Percentiles rank a stretch among this genome's conserved stretches.
Conservation (phyloP, 2,329 filamentous ascomycete genomes). For the Neonectria hederae region DNA sequence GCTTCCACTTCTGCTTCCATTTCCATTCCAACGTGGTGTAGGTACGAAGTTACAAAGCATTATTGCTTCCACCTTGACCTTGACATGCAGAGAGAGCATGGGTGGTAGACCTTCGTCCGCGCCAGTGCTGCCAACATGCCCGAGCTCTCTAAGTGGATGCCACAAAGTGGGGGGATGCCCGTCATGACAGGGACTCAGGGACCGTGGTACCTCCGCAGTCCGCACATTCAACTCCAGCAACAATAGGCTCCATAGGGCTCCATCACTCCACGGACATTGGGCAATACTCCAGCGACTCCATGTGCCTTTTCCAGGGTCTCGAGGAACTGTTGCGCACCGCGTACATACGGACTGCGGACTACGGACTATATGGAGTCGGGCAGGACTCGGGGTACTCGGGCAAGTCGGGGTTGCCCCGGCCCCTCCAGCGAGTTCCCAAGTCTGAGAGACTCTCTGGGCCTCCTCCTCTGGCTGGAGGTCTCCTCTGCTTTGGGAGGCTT, state of each 20-base stretch:
- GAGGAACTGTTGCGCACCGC: neutral
- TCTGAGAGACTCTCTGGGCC: neutral
- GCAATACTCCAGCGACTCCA: neutral
- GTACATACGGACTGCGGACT: neutral
- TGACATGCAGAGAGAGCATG: neutral
- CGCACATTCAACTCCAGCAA: neutral
- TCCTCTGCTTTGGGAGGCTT: constrained; percentile 1
- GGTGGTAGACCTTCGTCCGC: neutral
- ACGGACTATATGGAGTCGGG: neutral
- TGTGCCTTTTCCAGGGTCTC: neutral
- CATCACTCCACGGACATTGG: neutral
- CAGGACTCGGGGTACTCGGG: neutral
- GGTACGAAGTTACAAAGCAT: neutral
- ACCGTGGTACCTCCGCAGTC: constrained; percentile 5
- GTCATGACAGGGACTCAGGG: constrained; percentile 3
- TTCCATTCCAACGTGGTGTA: neutral
- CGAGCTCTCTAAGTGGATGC: neutral
- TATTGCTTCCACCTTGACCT: neutral
- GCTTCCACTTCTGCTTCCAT: neutral
- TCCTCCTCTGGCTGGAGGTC: too few relatives aligned
- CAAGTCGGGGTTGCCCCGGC: neutral
- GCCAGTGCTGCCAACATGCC: neutral
- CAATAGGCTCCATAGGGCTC: neutral
- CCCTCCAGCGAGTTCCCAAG: neutral
- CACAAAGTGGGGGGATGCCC: neutral